Base-by-base conservation (phyloP, 192 early-diverging fungal species). In the Backusella psychrophila region DNA sequence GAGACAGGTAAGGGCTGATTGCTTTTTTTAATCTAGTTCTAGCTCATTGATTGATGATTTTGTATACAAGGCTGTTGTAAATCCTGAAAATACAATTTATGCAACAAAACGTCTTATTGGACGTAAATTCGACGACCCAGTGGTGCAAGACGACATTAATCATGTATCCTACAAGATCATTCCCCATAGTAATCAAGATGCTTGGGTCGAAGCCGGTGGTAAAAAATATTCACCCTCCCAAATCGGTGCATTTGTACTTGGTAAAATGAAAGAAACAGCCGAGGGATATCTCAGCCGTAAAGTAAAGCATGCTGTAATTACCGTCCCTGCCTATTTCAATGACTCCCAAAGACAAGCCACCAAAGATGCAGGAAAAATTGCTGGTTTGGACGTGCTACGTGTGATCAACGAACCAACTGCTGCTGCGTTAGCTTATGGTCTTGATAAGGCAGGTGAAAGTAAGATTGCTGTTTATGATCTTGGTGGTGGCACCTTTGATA, bases 221-320 rank as follows among this genome's bases (percentile, higher is more conserved):
- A 97, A 99, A 84, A 93, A 88, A 83, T 99, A 98, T 89, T 96
- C 94, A 65, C 98, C 98, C 9, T 89, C 96, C 0, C 97, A 99
- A 87, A 94, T 99, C 66, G 96, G 97, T 82, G 98, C 90, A 42
- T 98, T 97, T 82, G 91, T 98, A n/a, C 89, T 98, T 21, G 90
- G 91, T 82, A 99, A 99, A 89, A 97, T 99, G 98, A 99, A 98
- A 91, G 98, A 99, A 81, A 98, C 97, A 44, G 97, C 98, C 17
- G 92, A 93, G 77, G 90, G 89, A 38, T 92, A 86, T 75, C 80
- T 97, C 36, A 92, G 94, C 72, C 96, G 92, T 87, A 84, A 91
- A 49, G 90, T 93, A 75, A 92, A 94, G 83, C 90, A 97, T 83
- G 95, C 96, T 31, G 96, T 99, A 52, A 89, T 99, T 78, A 99